A percentile compares a stretch with the other conserved stretches of the same genome.
phyloP scores from a whole-genome alignment of 148 eudicot species.

The Spergularia marina region DNA sequence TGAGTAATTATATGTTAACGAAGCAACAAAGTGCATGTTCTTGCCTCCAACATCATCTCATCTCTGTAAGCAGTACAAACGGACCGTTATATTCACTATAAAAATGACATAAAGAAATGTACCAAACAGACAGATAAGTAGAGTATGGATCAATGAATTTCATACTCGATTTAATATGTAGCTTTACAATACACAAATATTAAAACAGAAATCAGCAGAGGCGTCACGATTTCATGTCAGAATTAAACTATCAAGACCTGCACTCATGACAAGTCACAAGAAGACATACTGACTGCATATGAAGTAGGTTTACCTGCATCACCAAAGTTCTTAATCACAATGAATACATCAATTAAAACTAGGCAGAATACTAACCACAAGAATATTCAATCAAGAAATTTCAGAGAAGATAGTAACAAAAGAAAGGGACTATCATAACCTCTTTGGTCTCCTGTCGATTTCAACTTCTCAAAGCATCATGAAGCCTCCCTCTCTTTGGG shows the following conservation, averaged over 20 bases:
- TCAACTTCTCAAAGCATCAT: not conserved
- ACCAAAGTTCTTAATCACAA: conserved; percentile 1
- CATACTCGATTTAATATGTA: conserved; percentile 1
- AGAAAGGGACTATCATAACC: not conserved
- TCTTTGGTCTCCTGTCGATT: not conserved
- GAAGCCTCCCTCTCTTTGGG: not conserved
- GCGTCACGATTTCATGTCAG: conserved; percentile 16
- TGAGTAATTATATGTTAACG: conserved; percentile 2
- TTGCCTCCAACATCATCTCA: conserved; percentile 10
- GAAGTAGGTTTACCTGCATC: conserved; percentile 25
- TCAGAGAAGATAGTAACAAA: not conserved
- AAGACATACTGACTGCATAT: conserved; percentile 20
- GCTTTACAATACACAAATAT: conserved; percentile 11
- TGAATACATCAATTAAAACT: not conserved
- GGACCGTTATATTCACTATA: conserved; percentile 4
- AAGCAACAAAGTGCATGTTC: conserved; percentile 21
- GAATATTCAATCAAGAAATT: not conserved
- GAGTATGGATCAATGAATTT: not conserved
- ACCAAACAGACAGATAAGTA: not conserved
- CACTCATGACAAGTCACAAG: conserved; percentile 20
- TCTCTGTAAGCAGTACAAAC: conserved; percentile 18
- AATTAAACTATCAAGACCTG: not conserved
- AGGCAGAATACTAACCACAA: conserved; percentile 12
- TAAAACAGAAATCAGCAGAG: not conserved
- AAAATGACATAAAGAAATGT: not conserved